Conservation (phyloP, 106 monocot genomes). For the Dactylorhiza incarnata region DNA sequence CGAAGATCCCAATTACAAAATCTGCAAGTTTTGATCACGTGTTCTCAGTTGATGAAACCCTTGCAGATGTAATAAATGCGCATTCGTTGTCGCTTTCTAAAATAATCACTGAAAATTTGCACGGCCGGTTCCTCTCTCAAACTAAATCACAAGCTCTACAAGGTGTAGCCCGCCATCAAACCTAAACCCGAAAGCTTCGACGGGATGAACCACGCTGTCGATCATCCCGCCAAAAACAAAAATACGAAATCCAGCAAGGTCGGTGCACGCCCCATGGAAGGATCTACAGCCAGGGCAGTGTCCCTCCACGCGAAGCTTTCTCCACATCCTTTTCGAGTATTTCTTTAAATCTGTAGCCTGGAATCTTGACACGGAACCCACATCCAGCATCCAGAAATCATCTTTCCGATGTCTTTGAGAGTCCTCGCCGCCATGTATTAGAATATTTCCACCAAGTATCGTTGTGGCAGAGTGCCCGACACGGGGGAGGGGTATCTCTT, state of each 20-base stretch:
- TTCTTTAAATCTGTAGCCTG: slow-evolving; percentile 15
- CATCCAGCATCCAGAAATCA: slow-evolving; percentile 78
- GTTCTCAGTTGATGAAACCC: background rate
- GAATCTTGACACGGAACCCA: slow-evolving; percentile 14
- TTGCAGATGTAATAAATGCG: background rate
- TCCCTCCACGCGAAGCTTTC: slow-evolving; percentile 45
- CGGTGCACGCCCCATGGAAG: slow-evolving; percentile 71
- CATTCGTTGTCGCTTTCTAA: background rate
- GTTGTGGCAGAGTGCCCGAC: slow-evolving; percentile 73
- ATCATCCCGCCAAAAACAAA: slow-evolving; percentile 91
- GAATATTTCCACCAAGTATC: slow-evolving; percentile 56
- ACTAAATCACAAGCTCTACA: slow-evolving; percentile 40
- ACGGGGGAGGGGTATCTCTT: slow-evolving; percentile 42
- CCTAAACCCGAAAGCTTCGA: slow-evolving; percentile 56
- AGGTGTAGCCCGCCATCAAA: slow-evolving; percentile 71
- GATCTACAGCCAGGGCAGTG: slow-evolving; percentile 46
- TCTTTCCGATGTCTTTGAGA: slow-evolving; percentile 67
- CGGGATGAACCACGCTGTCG: slow-evolving; percentile 51
- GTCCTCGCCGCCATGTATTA: slow-evolving; percentile 90
- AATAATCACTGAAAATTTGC: background rate
- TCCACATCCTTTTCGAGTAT: slow-evolving; percentile 45
- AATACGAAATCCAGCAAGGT: slow-evolving; percentile 40
- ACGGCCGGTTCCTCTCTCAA: slow-evolving; percentile 7
- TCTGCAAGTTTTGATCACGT: background rate
- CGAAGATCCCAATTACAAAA: background rate